Base-by-base conservation (phyloP, 2,329 filamentous ascomycete species). In the Alternaria atra region DNA sequence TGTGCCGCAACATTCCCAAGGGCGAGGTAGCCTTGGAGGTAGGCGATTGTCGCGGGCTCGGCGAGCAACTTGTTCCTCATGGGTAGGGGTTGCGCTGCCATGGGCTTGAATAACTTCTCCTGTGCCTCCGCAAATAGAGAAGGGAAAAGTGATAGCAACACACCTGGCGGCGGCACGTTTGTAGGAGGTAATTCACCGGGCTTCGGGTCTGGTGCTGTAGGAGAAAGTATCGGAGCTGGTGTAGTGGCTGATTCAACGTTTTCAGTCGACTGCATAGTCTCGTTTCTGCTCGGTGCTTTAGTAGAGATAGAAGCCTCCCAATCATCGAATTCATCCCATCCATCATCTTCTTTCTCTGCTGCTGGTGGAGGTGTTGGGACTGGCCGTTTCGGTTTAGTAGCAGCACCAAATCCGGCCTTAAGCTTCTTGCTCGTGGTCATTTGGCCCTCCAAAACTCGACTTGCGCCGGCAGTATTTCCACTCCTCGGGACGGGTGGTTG, bases 81-180 rank as follows among this genome's bases (percentile, higher is more conserved):
- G 0, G 86, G 83, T 3, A 85, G 79, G 2, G 84, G 79, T 52
- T 90, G 86, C 12, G 85, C 83, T 35, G 86, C 84, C 54, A 91
- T 84, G 3, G 88, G 87, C 66, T 87, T 87, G 76, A 92, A 89
- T 1, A 94, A 83, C 23, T 84, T 83, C 17, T 85, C 80, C 63
- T 89, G 86, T 5, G 90, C 89, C 29, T 89, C 83, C 20, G 86
- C 83, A 62, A 97, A 87, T 5, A 96, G 81, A 7, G 86, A 82
- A 0, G 92, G 88, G 66, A 97, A 93, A 7, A 93, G 79, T 8
- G 91, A 89, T 23, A 98, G 84, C 13, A 98, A 83, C 20, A 97
- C 85, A 1, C 92, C 92, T 1, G 94, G 94, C 5, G 94, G 94
- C 9, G 94, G 94, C 7, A 97, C 89, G 73, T 97, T 97, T 17